phyloP scores from a whole-genome alignment of 179 eudicot species.

The Dionaea muscipula region DNA sequence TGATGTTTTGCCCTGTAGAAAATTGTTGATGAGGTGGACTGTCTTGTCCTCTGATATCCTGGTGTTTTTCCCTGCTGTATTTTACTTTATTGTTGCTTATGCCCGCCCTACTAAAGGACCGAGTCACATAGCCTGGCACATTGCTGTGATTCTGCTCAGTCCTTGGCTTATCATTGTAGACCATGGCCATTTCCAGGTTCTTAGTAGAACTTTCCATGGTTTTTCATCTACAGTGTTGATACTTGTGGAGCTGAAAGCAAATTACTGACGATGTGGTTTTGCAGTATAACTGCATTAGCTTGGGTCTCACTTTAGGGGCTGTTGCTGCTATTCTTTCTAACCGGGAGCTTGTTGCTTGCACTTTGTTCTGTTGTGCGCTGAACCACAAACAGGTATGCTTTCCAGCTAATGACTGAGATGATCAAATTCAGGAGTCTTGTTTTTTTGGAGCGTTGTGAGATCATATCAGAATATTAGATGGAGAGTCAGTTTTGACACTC shows the following conservation, averaged over 20 bases:
- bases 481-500: too few relatives aligned
- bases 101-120: conserved; percentile 19
- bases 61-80: conserved; percentile 75
- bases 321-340: conserved; percentile 59
- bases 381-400: conserved; percentile 83
- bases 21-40: conserved; percentile 94
- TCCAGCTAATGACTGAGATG: background rate
- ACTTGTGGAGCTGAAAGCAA: background rate
- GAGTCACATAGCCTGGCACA: conserved; percentile 55
- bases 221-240: background rate
- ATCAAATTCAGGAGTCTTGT: background rate
- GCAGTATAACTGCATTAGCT: conserved; percentile 91
- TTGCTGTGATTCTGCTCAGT: conserved; percentile 57
- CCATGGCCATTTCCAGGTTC: conserved; percentile 98
- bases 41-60: conserved; percentile 64
- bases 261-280: conserved; percentile 5
- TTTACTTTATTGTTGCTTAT: conserved; percentile 42
- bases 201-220: background rate
- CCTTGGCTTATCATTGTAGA: conserved; percentile 81
- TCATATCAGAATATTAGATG: too few relatives aligned
- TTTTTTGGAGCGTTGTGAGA: background rate
- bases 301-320: conserved; percentile 80
- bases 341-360: conserved; percentile 64
- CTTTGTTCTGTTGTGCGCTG: conserved; percentile 62
- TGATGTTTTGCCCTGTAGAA: conserved; percentile 41